Conservation (phyloP, 495 filamentous ascomycete genomes). For the Chlorociboria aeruginascens region DNA sequence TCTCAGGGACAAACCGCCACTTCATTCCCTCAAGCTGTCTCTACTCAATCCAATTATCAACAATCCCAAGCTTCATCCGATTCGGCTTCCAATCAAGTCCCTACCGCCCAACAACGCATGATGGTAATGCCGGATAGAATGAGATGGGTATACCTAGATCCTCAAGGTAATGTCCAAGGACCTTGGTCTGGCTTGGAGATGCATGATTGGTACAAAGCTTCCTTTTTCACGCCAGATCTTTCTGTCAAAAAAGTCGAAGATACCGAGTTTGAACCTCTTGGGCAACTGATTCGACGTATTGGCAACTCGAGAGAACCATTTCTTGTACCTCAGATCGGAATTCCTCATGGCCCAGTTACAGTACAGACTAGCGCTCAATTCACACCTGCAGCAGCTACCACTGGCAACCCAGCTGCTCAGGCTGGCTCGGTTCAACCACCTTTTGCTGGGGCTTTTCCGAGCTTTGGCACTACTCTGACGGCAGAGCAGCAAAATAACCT, state of each 20-base stretch:
- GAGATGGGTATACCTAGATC: constrained; percentile 96
- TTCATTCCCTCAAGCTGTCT: constrained; percentile 8
- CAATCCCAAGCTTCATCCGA: constrained; percentile 18
- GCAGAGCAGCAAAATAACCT: constrained; percentile 96
- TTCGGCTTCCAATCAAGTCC: constrained; percentile 29
- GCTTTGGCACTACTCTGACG: constrained; percentile 93
- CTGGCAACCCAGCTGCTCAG: constrained; percentile 31
- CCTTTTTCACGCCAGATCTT: constrained; percentile 90
- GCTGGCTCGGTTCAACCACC: constrained; percentile 71
- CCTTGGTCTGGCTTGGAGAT: constrained; percentile 95
- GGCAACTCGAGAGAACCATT: constrained; percentile 97
- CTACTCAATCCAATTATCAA: constrained; percentile 13
- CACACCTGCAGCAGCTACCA: constrained; percentile 30
- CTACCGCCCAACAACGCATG: constrained; percentile 61
- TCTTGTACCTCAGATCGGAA: constrained; percentile 90
- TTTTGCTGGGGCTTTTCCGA: constrained; percentile 90
- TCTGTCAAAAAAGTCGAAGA: constrained; percentile 92
- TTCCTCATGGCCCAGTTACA: constrained; percentile 65
- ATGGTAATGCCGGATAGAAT: constrained; percentile 99
- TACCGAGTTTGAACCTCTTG: constrained; percentile 87
- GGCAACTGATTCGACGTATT: constrained; percentile 87
- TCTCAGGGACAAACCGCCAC: constrained; percentile 9
- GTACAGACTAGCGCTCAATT: constrained; percentile 24
- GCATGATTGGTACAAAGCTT: constrained; percentile 99
- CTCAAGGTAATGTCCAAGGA: constrained; percentile 80